Evolutionary conservation across 306 rosid species (phyloP), one percentile per base, ranked within the genome.

Genomic region (Dalbergia cultrata): DNA sequence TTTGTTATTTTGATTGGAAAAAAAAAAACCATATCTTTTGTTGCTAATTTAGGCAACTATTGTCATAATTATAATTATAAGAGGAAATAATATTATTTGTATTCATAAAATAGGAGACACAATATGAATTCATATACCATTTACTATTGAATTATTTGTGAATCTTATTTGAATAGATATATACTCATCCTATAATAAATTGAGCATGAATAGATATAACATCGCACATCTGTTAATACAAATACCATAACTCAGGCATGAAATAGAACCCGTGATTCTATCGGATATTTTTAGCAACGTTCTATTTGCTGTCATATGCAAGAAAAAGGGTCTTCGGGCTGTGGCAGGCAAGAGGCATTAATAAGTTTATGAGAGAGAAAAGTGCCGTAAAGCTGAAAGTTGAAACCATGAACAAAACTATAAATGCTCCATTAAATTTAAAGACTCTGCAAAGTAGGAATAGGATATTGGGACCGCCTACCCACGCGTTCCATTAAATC

Each of bases 391-490:
- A 54, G 60, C 21, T 5, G 22, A 17, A 7, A 70, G 0, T 14
- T 18, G 22, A 57, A 34, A 41, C 45, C 52, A 8, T 18, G 7
- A 12, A 16, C 47, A 17, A 18, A 16, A 16, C 8, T 53, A 18
- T 73, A 41, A 35, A 35, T 56, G 67, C 52, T 73, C 17, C 33
- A 35, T 56, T 73, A 13, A 57, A n/a, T 7, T 54, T 54, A 8
- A 54, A 54, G 60, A n/a, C 19, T 50, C 9, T 17, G 12, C 60
- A n/a, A 54, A 10, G 60, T 54, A 5, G 6, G n/a, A 13, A 6
- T 13, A 50, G 57, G 57, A 5, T 54, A 6, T 17, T n/a, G 22
- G 9, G 22, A 7, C 60, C n/a, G 22, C 10, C 10, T 1, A 6
- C 41, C 41, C 17, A 54, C 13, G 4, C 60, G 21, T 16, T 53